phyloP scores from a whole-genome alignment of 805 yeast genomes.

The Kuraishia ogatae region DNA sequence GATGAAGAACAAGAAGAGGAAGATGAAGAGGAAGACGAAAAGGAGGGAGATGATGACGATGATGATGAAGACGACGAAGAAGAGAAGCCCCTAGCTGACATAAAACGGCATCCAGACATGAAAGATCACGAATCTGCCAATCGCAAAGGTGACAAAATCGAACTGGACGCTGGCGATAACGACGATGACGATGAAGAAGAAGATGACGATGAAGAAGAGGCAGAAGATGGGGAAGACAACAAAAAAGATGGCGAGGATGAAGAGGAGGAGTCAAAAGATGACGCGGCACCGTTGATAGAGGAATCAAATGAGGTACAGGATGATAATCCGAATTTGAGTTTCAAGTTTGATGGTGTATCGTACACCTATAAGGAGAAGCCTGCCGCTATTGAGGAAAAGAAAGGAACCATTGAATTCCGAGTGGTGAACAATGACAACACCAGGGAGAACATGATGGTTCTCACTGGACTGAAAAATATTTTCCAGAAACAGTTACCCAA shows the following conservation, averaged over 20 bases:
- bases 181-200: slow-evolving; percentile 3
- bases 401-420: slow-evolving; percentile 87
- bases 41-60: slow-evolving; percentile 14
- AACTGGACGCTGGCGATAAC: too few species aligned
- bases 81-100: slow-evolving; percentile 14
- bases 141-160: slow-evolving; percentile 7
- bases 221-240: slow-evolving; percentile 4
- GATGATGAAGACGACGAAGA: slow-evolving; percentile 13
- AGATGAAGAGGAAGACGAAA: slow-evolving; percentile 10
- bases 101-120: slow-evolving; percentile 13
- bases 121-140: slow-evolving; percentile 16
- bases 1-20: slow-evolving; percentile 17
- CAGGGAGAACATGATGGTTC: slow-evolving; percentile 77
- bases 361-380: slow-evolving; percentile 89
- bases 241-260: slow-evolving; percentile 15
- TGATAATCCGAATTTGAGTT: slow-evolving; percentile 27
- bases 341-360: slow-evolving; percentile 66
- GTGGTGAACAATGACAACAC: slow-evolving; percentile 95
- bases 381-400: slow-evolving; percentile 88
- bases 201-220: slow-evolving; percentile 18
- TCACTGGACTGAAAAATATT: slow-evolving; percentile 92
- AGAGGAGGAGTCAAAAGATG: slow-evolving; percentile 9
- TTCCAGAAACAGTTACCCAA: slow-evolving; percentile 97
- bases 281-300: slow-evolving; percentile 11
- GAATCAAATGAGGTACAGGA: slow-evolving; percentile 17